Evolutionary conservation across 139 green algal genomes (phyloP), one percentile per base, ranked within the genome.

Genomic region (Ostreobium quekettii): DNA sequence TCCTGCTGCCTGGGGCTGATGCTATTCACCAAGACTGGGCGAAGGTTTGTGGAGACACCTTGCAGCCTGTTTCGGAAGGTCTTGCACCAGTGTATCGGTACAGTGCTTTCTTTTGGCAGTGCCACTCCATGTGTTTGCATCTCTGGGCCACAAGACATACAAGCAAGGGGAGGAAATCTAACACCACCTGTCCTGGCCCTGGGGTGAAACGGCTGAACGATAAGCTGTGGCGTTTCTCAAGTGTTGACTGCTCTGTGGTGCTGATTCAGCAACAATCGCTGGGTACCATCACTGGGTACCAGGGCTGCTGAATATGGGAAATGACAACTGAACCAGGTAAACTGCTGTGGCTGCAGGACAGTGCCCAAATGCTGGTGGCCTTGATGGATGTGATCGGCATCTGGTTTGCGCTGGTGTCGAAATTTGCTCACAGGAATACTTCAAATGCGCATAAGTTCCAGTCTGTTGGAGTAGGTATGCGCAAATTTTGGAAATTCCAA

Each of bases 401-500:
- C 8, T 68, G 37, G 15, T 68, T 68, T 33, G 61, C 61, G n/a
- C 36, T 68, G 26, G 35, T 38, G 7, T 5, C 26, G 35, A 68
- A 56, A 68, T 68, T 36, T 36, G 31, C 61, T 36, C 61, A 68
- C 36, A 68, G 42, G 61, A 68, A 38, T 38, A 68, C 42, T 32
- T 53, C 61, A 3, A 68, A 68, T 37, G 61, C 49, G 61, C 61
- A 68, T n/a, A 35, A 36, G 28, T 68, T 68, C 36, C 61, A 68
- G 42, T 36, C 61, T 24, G 61, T 68, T 5, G 61, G 61, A 15
- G 15, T 62, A 35, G 53, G 53, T 62, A 53, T n/a, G n/a, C n/a
- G n/a, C n/a, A n/a, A n/a, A n/a, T n/a, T n/a, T n/a, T n/a, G n/a
- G n/a, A n/a, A n/a, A n/a, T n/a, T n/a, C n/a, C n/a, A n/a, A n/a